Conservation (phyloP, 768 basidiomycete species). For the Kwoniella botswanensis region DNA sequence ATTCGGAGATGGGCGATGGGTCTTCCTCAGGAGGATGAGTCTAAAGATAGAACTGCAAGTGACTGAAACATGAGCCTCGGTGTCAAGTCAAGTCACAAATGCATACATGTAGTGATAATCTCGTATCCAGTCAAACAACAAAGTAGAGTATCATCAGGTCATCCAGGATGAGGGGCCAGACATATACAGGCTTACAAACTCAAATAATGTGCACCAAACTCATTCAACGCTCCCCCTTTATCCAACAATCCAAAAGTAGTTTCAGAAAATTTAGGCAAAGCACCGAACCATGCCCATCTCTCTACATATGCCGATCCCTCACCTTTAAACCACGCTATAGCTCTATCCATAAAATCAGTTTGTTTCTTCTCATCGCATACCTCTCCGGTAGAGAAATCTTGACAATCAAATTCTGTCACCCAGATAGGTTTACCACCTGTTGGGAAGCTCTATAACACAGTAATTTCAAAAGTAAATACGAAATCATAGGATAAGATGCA, state of each 20-base stretch:
- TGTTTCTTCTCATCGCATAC: slow-evolving; percentile 34
- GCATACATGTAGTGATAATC: too few relatives aligned
- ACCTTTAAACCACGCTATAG: slow-evolving; percentile 36
- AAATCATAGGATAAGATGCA: too few relatives aligned
- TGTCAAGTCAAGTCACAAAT: too few relatives aligned
- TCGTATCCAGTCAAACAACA: too few relatives aligned
- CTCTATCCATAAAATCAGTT: slow-evolving; percentile 42
- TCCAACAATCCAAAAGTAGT: slow-evolving; percentile 37
- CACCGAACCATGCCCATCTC: slow-evolving; percentile 51
- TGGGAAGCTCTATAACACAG: slow-evolving; percentile 17
- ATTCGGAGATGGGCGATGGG: slow-evolving; percentile 8
- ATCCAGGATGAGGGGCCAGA: too few relatives aligned
- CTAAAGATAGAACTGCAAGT: too few relatives aligned
- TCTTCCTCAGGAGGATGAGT: neutral
- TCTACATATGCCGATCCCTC: slow-evolving; percentile 35
- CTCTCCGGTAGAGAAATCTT: slow-evolving; percentile 36
- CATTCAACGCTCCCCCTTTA: slow-evolving; percentile 34
- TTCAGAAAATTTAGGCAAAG: slow-evolving; percentile 26
- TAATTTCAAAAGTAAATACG: neutral
- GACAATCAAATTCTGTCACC: slow-evolving; percentile 41
- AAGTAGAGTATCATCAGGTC: too few relatives aligned
- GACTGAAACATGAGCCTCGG: too few relatives aligned
- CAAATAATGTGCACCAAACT: slow-evolving; percentile 30
- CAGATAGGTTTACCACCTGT: slow-evolving; percentile 36
- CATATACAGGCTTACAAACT: neutral